Conservation (phyloP, 352 stramenopile genomes). For the Phytophthora parvispora region DNA sequence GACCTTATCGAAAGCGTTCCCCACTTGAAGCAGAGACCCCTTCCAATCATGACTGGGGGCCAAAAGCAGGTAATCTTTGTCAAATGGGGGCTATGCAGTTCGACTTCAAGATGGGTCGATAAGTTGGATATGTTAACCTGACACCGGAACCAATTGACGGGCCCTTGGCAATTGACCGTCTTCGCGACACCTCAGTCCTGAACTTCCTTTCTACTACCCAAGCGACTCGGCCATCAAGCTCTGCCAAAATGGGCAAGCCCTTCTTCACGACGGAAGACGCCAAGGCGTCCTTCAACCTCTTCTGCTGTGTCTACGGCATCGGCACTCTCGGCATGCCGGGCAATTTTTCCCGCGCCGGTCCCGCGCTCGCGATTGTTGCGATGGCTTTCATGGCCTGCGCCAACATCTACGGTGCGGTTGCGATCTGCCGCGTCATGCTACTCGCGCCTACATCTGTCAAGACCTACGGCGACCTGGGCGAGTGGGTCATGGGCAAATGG, state of each 20-base stretch:
- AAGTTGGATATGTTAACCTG: background rate
- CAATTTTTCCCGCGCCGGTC: background rate
- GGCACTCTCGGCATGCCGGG: constrained; percentile 1
- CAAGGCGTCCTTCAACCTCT: background rate
- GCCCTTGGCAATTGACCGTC: background rate
- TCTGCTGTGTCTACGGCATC: background rate
- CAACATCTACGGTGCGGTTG: background rate
- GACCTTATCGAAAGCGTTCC: background rate
- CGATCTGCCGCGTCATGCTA: background rate
- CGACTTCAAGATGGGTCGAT: background rate
- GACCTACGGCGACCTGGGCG: background rate
- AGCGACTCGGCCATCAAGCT: background rate
- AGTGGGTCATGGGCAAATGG: background rate
- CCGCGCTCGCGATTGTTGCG: background rate
- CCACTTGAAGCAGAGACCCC: too few species aligned
- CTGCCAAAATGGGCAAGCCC: background rate
- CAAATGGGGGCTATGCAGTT: background rate
- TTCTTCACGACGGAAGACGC: background rate
- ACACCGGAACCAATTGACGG: background rate
- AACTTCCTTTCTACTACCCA: background rate
- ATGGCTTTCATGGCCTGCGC: background rate
- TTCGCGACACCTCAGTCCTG: too few species aligned
- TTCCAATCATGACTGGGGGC: background rate
- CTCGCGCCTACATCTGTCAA: background rate
- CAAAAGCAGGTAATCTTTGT: background rate